These are phyloP conservation scores for Cystofilobasidium macerans DNA, from an alignment of 768 basidiomycete species.

Conservation along the genomic window DNA sequence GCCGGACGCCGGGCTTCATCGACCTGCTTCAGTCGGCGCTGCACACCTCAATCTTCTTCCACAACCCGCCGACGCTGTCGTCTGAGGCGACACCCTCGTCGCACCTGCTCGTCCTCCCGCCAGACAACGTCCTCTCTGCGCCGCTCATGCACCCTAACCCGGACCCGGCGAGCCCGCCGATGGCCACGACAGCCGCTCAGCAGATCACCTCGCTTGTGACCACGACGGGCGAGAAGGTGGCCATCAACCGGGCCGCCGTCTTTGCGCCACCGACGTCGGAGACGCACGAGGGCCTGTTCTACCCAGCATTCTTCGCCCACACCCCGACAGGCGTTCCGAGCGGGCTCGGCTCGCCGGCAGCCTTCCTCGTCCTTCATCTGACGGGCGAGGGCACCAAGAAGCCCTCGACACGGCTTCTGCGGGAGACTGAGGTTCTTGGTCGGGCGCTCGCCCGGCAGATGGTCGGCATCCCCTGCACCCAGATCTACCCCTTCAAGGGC, in stretches of 20 bases:
- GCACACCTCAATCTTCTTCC: conserved; percentile 28
- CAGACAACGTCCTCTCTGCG: conserved; percentile 26
- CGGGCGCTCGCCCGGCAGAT: conserved; percentile 74
- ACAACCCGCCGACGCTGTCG: conserved; percentile 36
- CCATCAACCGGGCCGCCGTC: conserved; percentile 36
- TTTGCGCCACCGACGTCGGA: conserved; percentile 35
- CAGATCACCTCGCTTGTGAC: conserved; percentile 26
- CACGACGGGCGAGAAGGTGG: conserved; percentile 38
- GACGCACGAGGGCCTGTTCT: conserved; percentile 23
- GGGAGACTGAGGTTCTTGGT: conserved; percentile 54
- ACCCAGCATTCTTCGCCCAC: conserved; percentile 25
- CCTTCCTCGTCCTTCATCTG: conserved; percentile 23
- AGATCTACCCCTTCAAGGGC: conserved; percentile 39
- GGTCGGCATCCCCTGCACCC: conserved; percentile 61
- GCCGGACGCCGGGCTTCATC: conserved; percentile 22
- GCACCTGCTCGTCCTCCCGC: conserved; percentile 15
- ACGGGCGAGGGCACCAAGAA: conserved; percentile 11
- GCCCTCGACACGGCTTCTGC: not conserved
- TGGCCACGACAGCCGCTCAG: conserved; percentile 9
- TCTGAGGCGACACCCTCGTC: conserved; percentile 1
- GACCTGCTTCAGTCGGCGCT: conserved; percentile 19
- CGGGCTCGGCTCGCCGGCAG: conserved; percentile 16
- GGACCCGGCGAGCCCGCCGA: not conserved
- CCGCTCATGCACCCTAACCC: conserved; percentile 23
- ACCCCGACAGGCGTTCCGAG: conserved; percentile 10